Evolutionary conservation across 495 filamentous ascomycete genomes (phyloP).

Genomic region (Cercophora samala): DNA sequence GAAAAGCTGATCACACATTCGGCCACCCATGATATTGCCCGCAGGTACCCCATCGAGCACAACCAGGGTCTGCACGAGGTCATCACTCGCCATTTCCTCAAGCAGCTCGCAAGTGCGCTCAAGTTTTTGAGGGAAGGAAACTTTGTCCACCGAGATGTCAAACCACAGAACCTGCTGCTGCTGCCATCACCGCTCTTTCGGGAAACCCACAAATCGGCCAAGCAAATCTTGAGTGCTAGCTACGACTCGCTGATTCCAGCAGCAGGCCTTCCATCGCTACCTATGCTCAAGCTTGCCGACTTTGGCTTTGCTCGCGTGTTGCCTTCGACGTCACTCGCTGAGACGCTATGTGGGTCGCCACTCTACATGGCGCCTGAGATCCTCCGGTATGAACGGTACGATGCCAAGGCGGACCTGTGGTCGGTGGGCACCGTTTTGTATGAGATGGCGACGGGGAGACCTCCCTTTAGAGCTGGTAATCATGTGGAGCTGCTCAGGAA

Average conservation of each 20-base stretch:
- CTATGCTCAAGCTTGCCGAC: conserved; percentile 95
- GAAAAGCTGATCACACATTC: conserved; percentile 71
- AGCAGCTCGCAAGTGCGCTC: conserved; percentile 90
- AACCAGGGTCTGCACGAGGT: conserved; percentile 89
- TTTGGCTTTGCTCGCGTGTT: conserved; percentile 94
- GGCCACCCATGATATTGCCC: conserved; percentile 77
- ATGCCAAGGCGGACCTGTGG: conserved; percentile 95
- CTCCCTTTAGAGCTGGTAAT: conserved; percentile 87
- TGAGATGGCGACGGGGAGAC: conserved; percentile 89
- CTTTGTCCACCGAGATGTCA: conserved; percentile 94
- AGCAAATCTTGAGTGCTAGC: conserved; percentile 58
- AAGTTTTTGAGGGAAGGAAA: conserved; percentile 80
- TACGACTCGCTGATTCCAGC: conserved; percentile 74
- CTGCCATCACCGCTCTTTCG: conserved; percentile 73
- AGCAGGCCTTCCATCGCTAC: conserved; percentile 79
- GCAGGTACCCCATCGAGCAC: conserved; percentile 80
- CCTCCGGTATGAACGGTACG: conserved; percentile 93
- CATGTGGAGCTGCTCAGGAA: conserved; percentile 90
- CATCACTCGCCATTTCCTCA: conserved; percentile 88
- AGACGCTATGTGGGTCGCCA: conserved; percentile 96
- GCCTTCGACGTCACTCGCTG: conserved; percentile 82
- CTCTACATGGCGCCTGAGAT: conserved; percentile 99
- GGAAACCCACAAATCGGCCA: conserved; percentile 37
- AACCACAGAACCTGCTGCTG: conserved; percentile 91
- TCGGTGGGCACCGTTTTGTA: conserved; percentile 92